Percentiles rank a stretch among this genome's conserved stretches.
These are phyloP conservation scores for Pleomassaria siparia DNA, from an alignment of 2,329 filamentous ascomycete genomes.

Conservation along the genomic window DNA sequence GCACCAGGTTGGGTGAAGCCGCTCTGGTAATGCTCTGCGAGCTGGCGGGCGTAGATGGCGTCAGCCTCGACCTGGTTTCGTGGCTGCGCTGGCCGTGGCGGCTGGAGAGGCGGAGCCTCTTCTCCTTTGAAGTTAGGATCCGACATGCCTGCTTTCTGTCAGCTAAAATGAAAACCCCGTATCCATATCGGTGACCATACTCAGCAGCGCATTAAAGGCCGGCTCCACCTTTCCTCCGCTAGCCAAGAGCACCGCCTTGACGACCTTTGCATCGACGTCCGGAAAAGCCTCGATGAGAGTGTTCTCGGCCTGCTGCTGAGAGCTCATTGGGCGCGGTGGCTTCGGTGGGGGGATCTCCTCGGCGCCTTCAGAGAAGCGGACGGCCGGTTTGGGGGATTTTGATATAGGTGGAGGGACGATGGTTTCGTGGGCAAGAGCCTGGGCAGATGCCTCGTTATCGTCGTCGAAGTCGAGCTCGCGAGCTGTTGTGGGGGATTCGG, in stretches of 20 bases:
- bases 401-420: conserved; percentile 42
- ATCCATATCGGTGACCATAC: conserved; percentile 49
- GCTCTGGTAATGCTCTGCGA: conserved; percentile 82
- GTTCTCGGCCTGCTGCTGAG: conserved; percentile 80
- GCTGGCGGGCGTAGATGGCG: conserved; percentile 86
- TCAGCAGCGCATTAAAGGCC: conserved; percentile 91
- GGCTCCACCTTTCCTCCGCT: conserved; percentile 87
- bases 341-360: conserved; percentile 66
- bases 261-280: conserved; percentile 72
- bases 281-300: conserved; percentile 96
- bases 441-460: conserved; percentile 49
- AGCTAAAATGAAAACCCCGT: conserved; percentile 7
- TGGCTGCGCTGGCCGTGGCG: conserved; percentile 71
- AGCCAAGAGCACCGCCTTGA: conserved; percentile 84
- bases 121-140: conserved; percentile 55
- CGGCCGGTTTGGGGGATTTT: conserved; percentile 46
- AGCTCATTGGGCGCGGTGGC: conserved; percentile 79
- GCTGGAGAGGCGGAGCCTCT: conserved; percentile 68
- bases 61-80: conserved; percentile 86
- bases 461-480: conserved; percentile 61
- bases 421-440: conserved; percentile 33
- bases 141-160: conserved; percentile 50
- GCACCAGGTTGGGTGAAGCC: conserved; percentile 32
- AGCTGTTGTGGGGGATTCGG: conserved; percentile 58
- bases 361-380: conserved; percentile 50